Base-by-base conservation (phyloP, 306 rosid genomes). In the Prunus fruticosa region DNA sequence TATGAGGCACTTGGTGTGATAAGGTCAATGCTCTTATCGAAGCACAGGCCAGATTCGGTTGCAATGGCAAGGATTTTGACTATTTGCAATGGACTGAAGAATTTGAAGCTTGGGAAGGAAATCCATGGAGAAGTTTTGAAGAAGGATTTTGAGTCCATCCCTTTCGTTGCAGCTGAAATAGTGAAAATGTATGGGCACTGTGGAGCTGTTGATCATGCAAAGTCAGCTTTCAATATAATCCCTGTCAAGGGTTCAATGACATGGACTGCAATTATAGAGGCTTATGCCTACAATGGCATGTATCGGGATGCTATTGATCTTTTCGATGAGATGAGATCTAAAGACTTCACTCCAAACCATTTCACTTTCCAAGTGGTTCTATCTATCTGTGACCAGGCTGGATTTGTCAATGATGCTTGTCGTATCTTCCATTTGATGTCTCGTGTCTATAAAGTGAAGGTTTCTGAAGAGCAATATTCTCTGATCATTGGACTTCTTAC, bases 181-280 rank as follows among this genome's bases (percentile, higher is more conserved):
- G 84, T 92, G 79, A 87, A 82, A 69, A 82, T 87, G 89, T 90
- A 93, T 74, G 96, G 96, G 19, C 61, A 46, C 51, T 87, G 89
- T 65, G 86, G 94, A 82, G 84, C 71, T 52, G 38, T 89, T 64
- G 49, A 76, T 49, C 63, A 74, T 74, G 97, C 93, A 23, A 82
- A 80, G 72, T 78, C 73, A 79, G 89, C 81, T 49, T 93, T 89
- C 54, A 66, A 83, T 53, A 79, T 86, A 16, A 80, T 90, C 67
- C 86, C 87, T 7, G 76, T 87, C 11, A 93, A 89, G 86, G 96
- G 96, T 65, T 82, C 91, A 5, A 88, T 92, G 92, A 83, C 97
- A 75, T 82, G 93, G 92, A 90, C 97, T 20, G 93, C 97, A 73
- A 81, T 92, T 14, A 84, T 90, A 66, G 88, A 84, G 82, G 91